Evolutionary conservation across 2,329 filamentous ascomycete species (phyloP).

Genomic region (Trichoderma sp.): DNA sequence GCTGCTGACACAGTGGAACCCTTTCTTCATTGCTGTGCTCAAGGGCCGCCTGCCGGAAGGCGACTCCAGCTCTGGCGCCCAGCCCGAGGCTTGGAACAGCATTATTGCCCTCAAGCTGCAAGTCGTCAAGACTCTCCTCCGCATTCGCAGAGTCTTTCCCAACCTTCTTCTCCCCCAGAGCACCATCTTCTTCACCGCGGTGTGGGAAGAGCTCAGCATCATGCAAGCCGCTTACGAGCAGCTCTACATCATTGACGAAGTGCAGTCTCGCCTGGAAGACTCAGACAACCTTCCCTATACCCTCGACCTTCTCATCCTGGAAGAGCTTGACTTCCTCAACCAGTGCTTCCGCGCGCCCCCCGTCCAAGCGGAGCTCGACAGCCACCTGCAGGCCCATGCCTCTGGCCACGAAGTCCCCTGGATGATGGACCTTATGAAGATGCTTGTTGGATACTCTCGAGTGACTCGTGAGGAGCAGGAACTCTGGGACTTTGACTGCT

Average conservation of each 20-base stretch:
- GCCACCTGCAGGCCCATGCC: conserved; percentile 67
- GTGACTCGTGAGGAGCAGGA: conserved; percentile 93
- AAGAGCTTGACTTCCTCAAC: conserved; percentile 94
- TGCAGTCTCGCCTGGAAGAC: conserved; percentile 87
- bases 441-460: conserved; percentile 82
- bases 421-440: conserved; percentile 85
- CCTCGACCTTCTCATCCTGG: conserved; percentile 87
- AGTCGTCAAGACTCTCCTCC: conserved; percentile 90
- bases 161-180: conserved; percentile 81
- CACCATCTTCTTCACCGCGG: conserved; percentile 78
- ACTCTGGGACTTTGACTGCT: conserved; percentile 95
- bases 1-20: conserved; percentile 80
- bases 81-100: conserved; percentile 75
- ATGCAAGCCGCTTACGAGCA: conserved; percentile 75
- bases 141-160: conserved; percentile 83
- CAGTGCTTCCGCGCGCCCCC: conserved; percentile 85
- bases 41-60: conserved; percentile 75
- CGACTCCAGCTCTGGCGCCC: conserved; percentile 48
- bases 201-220: conserved; percentile 83
- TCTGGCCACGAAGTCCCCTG: conserved; percentile 70
- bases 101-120: conserved; percentile 87
- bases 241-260: conserved; percentile 83
- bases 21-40: conserved; percentile 82
- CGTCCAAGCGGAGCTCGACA: conserved; percentile 85
- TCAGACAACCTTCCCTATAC: conserved; percentile 92